Base-by-base conservation (phyloP, 305 asterid genomes). In the Solanum hybrid region DNA sequence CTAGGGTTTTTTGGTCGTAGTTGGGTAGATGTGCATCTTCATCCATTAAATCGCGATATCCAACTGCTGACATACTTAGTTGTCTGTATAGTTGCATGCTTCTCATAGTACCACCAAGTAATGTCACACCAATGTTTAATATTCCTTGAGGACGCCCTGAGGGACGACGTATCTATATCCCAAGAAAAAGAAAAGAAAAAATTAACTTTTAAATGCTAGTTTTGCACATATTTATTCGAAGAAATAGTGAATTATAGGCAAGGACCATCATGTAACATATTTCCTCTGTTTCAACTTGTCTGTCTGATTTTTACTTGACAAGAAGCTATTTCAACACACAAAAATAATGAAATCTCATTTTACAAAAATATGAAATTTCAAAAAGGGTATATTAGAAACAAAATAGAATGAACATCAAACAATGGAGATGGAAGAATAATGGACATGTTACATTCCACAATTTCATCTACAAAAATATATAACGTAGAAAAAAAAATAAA, bases 121-220 rank as follows among this genome's bases (percentile, higher is more conserved):
- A 91, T 81, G 98, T 93, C 90, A 97, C 98, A 2, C 98, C 99
- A 22, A 97, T 95, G 92, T 97, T 97, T 14, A 96, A 64, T 90
- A 97, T 97, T 2, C 99, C 98, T 11, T 97, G 99, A 14, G 98
- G 98, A 35, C 98, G 96, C 4, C 99, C 99, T 18, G 99, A 97
- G 37, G 97, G 96, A 78, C 99, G 95, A 13, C 98, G 98, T 24
- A 97, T 93, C 99, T 96, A 90, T 20, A 22, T 7, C 42, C 18
- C 18, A 64, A 67, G 0, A 83, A 28, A 10, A 83, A 3, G 1
- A 5, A 22, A 31, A 3, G 3, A 28, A 26, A 1, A 28, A 26
- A 8, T 2, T 0, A 2, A 26, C 87, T 8, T 36, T 35, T 78
- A 22, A 39, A 78, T 35, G 26, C 5, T 22, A 78, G 26, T 78